These are phyloP conservation scores for Harringtonia aguacate DNA, from an alignment of 2,329 filamentous ascomycete genomes.

Conservation along the genomic window DNA sequence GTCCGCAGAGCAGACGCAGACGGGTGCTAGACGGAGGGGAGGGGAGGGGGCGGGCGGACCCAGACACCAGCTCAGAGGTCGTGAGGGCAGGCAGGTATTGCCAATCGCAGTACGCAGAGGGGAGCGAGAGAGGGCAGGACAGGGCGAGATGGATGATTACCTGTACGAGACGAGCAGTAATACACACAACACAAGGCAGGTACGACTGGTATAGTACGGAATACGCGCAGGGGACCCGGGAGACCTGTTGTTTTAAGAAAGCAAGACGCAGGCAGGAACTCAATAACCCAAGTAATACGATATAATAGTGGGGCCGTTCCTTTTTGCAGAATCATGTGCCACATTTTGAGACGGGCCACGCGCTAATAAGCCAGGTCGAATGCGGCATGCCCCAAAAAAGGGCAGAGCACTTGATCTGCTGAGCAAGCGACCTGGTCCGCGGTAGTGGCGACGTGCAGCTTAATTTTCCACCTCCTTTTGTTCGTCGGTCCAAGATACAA, in stretches of 20 bases:
- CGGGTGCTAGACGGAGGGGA: no score
- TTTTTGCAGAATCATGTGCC: slow-evolving; percentile 32
- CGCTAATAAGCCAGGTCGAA: slow-evolving; percentile 26
- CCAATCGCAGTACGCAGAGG: no score
- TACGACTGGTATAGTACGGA: no score
- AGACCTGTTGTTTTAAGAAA: background rate
- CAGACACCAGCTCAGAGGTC: no score
- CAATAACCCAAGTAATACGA: background rate
- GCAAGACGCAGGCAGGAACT: background rate
- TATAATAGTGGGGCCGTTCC: slow-evolving; percentile 15
- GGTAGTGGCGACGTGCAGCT: background rate
- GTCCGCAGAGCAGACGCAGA: no score
- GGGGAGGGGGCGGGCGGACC: no score
- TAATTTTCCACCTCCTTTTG: background rate
- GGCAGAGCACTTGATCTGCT: slow-evolving; percentile 8
- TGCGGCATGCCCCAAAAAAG: slow-evolving; percentile 18
- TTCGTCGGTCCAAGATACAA: no score
- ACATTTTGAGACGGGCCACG: slow-evolving; percentile 29
- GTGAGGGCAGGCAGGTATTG: no score
- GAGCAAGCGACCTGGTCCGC: slow-evolving; percentile 5
- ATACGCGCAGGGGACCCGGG: no score
- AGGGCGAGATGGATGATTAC: no score
- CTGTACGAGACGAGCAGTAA: no score
- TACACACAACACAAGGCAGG: background rate
- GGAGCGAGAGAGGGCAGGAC: no score